Base-by-base conservation (phyloP, 495 filamentous ascomycete species). In the Bathelium albidoporum region DNA sequence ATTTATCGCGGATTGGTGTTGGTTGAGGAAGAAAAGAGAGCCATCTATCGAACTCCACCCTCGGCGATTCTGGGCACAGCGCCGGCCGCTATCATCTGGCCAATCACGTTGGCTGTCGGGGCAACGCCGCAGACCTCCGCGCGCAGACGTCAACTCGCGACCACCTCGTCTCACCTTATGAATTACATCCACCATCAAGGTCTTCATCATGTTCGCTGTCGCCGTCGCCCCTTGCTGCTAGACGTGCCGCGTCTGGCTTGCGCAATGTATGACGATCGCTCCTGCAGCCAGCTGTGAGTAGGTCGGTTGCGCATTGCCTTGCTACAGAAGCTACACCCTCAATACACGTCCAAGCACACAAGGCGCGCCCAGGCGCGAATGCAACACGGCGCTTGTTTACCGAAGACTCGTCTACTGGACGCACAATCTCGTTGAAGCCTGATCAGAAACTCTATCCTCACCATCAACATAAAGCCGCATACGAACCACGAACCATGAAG, bases 221-320 rank as follows among this genome's bases (percentile, higher is more conserved):
- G 59, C 64, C 43, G 68, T 69, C 41, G 59, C 63, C 60, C 34
- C 45, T 59, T 55, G 70, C 70, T 73, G 78, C 78, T 80, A 80
- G 78, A 73, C 78, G 69, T 61, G 63, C 62, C 69, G 49, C 69
- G 78, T 77, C 78, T 79, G 62, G 76, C 77, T 70, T 63, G 65
- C 60, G 53, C 62, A 68, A 66, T 69, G 71, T 32, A 64, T 61
- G 65, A 61, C 64, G 59, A 58, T 61, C 67, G 36, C 64, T 74
- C 68, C 67, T 67, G 70, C 72, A 74, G 72, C 74, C 73, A 75
- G 70, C 74, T 64, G 69, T 68, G 73, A 73, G 64, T 60, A 63
- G 64, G 63, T 66, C 67, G 65, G 49, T 74, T 53, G 62, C 32
- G 52, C 62, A 59, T 71, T 68, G 62, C 65, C 63, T 68, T 39